Percentiles rank a stretch among this genome's conserved stretches.
phyloP scores from a whole-genome alignment of 441 rosid genomes.

The Manihot esculenta region DNA sequence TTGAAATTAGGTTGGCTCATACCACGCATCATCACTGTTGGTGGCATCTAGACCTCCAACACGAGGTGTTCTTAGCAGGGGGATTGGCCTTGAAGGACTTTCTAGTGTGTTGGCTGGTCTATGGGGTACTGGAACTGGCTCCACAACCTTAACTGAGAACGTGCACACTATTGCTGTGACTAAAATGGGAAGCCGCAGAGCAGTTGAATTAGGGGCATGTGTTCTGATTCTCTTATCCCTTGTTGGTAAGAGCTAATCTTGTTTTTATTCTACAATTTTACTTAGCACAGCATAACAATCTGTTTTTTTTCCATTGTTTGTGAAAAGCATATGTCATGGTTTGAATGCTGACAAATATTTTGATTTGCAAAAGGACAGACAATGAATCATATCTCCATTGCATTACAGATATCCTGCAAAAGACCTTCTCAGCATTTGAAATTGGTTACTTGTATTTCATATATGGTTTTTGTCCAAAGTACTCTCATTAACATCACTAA shows the following conservation, averaged over 20 bases:
- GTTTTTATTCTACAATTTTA: conserved; percentile 11
- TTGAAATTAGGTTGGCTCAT: conserved; percentile 77
- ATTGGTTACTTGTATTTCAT: neutral
- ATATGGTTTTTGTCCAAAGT: neutral
- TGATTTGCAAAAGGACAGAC: neutral
- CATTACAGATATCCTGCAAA: neutral
- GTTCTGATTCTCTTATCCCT: conserved; percentile 72
- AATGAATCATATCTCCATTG: neutral
- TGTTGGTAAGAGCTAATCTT: conserved; percentile 56
- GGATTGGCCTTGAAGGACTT: conserved; percentile 93
- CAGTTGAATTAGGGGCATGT: conserved; percentile 82
- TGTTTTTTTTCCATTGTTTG: neutral
- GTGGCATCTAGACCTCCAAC: conserved; percentile 95
- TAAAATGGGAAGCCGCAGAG: conserved; percentile 97
- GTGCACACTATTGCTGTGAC: conserved; percentile 98
- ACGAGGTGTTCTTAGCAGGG: conserved; percentile 81
- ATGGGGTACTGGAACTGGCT: conserved; percentile 98
- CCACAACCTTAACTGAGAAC: conserved; percentile 88
- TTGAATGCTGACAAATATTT: neutral
- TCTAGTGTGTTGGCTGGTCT: conserved; percentile 89
- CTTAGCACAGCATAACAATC: neutral
- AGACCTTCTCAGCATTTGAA: neutral
- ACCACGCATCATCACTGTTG: conserved; percentile 88
- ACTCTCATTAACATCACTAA: neutral
- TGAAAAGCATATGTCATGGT: neutral